A percentile compares a stretch with the other conserved stretches of the same genome.
These are phyloP conservation scores for Arachnopeziza araneosa DNA, from an alignment of 2,329 filamentous ascomycete genomes.

Conservation along the genomic window DNA sequence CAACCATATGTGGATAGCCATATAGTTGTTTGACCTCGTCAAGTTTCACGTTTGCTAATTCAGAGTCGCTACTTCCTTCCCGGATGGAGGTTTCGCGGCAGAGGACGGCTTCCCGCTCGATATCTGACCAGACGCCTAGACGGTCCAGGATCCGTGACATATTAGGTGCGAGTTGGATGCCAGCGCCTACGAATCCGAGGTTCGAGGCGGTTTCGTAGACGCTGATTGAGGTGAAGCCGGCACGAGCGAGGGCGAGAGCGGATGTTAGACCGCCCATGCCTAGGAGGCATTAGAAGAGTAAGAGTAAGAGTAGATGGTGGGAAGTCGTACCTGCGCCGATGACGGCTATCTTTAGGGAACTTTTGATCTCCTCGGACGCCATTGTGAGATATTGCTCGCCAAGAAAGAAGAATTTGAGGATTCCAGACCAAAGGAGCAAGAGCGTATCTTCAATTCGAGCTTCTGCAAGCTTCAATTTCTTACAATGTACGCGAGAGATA, in stretches of 20 bases:
- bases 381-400: neutral
- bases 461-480: neutral
- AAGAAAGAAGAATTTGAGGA: neutral
- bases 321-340: neutral
- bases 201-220: conserved; percentile 69
- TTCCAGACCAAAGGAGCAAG: too few species aligned
- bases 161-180: conserved; percentile 80
- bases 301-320: neutral
- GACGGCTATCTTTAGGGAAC: neutral
- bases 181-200: conserved; percentile 77
- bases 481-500: neutral
- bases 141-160: conserved; percentile 70
- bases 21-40: conserved; percentile 62
- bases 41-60: conserved; percentile 67
- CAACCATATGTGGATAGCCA: conserved; percentile 73
- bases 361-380: neutral
- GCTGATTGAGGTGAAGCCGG: conserved; percentile 67
- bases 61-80: conserved; percentile 61
- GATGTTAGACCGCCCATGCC: conserved; percentile 75
- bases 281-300: conserved; percentile 24
- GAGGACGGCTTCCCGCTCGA: conserved; percentile 65
- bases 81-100: conserved; percentile 63
- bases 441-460: too few species aligned
- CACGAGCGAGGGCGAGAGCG: conserved; percentile 68
- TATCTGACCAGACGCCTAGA: conserved; percentile 66